Percentiles rank a stretch among this genome's conserved stretches.
These are phyloP conservation scores for Tympanopsis confertula DNA, from an alignment of 2,329 filamentous ascomycete species.

Conservation along the genomic window DNA sequence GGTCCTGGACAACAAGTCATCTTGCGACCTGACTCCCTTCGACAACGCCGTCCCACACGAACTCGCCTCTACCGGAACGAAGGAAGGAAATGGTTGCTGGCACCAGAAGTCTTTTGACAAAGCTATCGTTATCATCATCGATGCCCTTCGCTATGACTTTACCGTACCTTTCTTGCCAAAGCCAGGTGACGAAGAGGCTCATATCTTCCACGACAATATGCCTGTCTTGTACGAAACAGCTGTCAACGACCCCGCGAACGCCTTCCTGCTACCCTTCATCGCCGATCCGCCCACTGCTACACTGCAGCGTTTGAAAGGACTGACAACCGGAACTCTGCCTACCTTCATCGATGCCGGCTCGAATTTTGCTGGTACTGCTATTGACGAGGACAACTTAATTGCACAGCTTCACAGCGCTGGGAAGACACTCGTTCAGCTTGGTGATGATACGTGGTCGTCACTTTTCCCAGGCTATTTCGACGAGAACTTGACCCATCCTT, in stretches of 20 bases:
- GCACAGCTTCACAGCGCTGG: slow-evolving; percentile 53
- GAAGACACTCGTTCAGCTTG: slow-evolving; percentile 77
- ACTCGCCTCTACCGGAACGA: slow-evolving; percentile 7
- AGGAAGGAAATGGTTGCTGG: slow-evolving; percentile 66
- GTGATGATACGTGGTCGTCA: slow-evolving; percentile 95
- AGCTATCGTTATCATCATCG: slow-evolving; percentile 79
- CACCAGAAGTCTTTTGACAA: slow-evolving; percentile 88
- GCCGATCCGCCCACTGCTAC: slow-evolving; percentile 93
- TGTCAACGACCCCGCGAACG: slow-evolving; percentile 61
- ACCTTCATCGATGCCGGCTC: slow-evolving; percentile 90
- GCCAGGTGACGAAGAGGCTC: slow-evolving; percentile 30
- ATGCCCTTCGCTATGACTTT: slow-evolving; percentile 93
- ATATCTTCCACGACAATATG: slow-evolving; percentile 76
- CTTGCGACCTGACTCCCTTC: slow-evolving; percentile 58
- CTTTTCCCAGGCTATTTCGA: slow-evolving; percentile 93
- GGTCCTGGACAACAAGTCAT: slow-evolving; percentile 66
- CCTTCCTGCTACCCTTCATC: slow-evolving; percentile 87
- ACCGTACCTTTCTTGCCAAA: slow-evolving; percentile 57
- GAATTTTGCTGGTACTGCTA: slow-evolving; percentile 88
- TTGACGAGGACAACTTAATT: slow-evolving; percentile 79
- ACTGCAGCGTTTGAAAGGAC: slow-evolving; percentile 78
- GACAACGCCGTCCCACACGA: slow-evolving; percentile 19
- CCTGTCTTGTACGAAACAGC: slow-evolving; percentile 80
- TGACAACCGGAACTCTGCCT: slow-evolving; percentile 89
- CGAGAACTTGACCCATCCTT: slow-evolving; percentile 70